A percentile compares a stretch with the other conserved stretches of the same genome.
Conservation (phyloP, 257 asterid genomes). For the Galeopsis tetrahit region DNA sequence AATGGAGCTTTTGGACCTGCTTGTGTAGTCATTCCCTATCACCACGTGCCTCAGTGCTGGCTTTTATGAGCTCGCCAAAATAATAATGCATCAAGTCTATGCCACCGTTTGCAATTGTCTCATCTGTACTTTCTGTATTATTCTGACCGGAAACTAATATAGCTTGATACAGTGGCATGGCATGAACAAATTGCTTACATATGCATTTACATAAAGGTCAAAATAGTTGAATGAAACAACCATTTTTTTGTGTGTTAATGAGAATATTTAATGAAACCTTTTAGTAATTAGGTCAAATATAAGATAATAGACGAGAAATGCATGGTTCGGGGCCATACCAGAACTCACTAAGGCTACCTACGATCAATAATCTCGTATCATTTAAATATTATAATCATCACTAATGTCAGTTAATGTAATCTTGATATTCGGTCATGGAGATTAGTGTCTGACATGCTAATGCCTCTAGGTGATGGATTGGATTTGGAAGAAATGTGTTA, state of each 20-base stretch:
- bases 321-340: neutral
- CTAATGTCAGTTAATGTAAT: neutral
- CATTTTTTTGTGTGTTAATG: neutral
- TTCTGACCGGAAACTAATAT: conserved; percentile 2
- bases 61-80: conserved; percentile 22
- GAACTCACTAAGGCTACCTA: conserved; percentile 14
- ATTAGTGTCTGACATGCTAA: conserved; percentile 17
- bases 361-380: neutral
- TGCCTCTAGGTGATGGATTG: conserved; percentile 29
- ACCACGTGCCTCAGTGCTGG: conserved; percentile 28
- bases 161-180: conserved; percentile 16
- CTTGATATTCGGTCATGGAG: conserved; percentile 25
- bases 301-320: conserved; percentile 12
- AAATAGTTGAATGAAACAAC: conserved; percentile 17
- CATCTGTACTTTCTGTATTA: neutral
- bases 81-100: conserved; percentile 2
- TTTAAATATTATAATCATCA: neutral
- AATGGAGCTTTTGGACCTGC: conserved; percentile 24
- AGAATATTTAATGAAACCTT: conserved; percentile 4
- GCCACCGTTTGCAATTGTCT: conserved; percentile 1
- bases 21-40: conserved; percentile 17
- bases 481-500: neutral
- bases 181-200: neutral
- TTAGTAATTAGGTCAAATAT: neutral
- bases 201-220: conserved; percentile 1